Evolutionary conservation across 2,329 filamentous ascomycete species (phyloP), one percentile per base, ranked within the genome.

Genomic region (Stagonosporopsis tanaceti): DNA sequence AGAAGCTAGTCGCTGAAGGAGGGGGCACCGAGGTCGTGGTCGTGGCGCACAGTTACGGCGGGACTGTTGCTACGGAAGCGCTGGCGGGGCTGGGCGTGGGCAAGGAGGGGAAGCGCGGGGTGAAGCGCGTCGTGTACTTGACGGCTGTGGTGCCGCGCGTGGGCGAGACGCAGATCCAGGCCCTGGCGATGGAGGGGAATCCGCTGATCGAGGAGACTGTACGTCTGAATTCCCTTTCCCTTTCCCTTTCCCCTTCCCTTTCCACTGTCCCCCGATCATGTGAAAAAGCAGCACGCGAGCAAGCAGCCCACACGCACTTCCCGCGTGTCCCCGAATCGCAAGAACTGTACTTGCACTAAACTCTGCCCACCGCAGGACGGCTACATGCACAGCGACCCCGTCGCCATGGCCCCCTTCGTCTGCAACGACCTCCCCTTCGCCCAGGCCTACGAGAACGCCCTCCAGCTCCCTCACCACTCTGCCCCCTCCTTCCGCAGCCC

Each of bases 401-500:
- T 47, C 9, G 4, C 34, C 28, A 60, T 61, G 38, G 58, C 64
- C 2, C 14, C 12, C 2, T 42, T 35, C 9, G 32, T 59, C 5
- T 60, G 59, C 50, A 63, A 62, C 48, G 66, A 69, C 28, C 42
- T 70, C 4, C 62, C 67, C 6, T 58, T 50, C 15, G 66, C 62
- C 14, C 45, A 64, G 32, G 70, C 59, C 4, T 60, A 65, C 24
- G 55, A 66, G 34, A 60, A 50, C 44, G 66, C 62, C 1, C 46
- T 56, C 5, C 41, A 52, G 32, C 50, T 66, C 6, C 40, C 60
- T 1, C 61, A 61, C 2, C 79, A 80, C 42, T 78, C 77, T 1
- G 62, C 66, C 2, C 46, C 63, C 14, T 71, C 69, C 27, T 79
- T 80, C 56, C 34, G 47, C 0, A 69, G 61, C 14, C 50, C 62